phyloP scores from a whole-genome alignment of 352 stramenopile species.

The Phytophthora idaei region DNA sequence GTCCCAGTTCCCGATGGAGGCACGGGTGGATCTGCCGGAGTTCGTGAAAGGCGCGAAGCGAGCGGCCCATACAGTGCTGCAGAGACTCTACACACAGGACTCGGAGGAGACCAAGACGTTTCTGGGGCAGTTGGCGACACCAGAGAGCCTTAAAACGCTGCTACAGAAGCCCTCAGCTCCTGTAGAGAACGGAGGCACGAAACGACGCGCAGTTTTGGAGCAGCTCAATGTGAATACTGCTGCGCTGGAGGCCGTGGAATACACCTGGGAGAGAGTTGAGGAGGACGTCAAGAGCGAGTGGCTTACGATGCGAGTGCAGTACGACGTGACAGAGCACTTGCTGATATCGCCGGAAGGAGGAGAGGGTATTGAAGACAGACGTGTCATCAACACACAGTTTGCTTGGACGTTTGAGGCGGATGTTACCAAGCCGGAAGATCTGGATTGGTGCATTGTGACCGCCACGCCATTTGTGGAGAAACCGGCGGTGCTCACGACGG shows the following conservation, averaged over 20 bases:
- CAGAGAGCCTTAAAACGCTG: constrained; percentile 30
- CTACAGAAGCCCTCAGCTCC: constrained; percentile 34
- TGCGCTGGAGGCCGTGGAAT: constrained; percentile 50
- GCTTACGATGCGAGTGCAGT: constrained; percentile 52
- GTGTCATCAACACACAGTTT: constrained; percentile 54
- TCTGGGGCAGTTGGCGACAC: constrained; percentile 34
- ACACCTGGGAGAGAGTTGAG: constrained; percentile 31
- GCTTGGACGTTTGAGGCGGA: constrained; percentile 64
- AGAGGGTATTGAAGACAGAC: constrained; percentile 47
- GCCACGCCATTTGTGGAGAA: constrained; percentile 47
- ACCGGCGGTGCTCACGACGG: constrained; percentile 24
- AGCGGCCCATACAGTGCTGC: constrained; percentile 47
- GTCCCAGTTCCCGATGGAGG: constrained; percentile 42
- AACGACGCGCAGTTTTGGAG: constrained; percentile 36
- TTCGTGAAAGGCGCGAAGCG: constrained; percentile 46
- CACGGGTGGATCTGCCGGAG: constrained; percentile 45
- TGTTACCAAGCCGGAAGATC: constrained; percentile 38
- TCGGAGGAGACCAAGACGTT: constrained; percentile 27
- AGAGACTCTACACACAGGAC: constrained; percentile 46
- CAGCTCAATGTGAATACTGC: constrained; percentile 49
- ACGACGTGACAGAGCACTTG: constrained; percentile 58
- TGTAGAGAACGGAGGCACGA: constrained; percentile 18
- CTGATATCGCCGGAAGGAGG: constrained; percentile 18
- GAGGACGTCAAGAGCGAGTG: constrained; percentile 43
- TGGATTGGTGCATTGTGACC: constrained; percentile 52